Base-by-base conservation (phyloP, 192 early-diverging fungal genomes). In the Backusella parvicylindrica region DNA sequence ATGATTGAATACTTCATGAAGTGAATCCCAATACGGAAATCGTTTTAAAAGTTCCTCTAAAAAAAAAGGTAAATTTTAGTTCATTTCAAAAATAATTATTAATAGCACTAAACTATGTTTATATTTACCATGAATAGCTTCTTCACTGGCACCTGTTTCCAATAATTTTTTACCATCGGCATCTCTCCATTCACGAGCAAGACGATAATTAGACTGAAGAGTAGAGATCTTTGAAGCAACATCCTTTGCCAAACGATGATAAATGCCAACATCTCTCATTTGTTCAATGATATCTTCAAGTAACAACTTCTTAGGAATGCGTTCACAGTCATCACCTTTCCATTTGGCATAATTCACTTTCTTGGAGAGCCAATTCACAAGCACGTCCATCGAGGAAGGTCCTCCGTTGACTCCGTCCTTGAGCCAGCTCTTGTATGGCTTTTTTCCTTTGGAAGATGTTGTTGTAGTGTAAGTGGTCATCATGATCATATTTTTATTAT, bases 361-460 rank as follows among this genome's bases (percentile, higher is more conserved):
- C 26, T 73, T 71, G 30, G 77, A 72, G 6, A 78, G 43, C 77
- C 77, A 78, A 21, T 78, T 63, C 7, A 78, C 71, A 11, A 78
- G 43, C 15, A 78, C 64, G 36, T 78, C 77, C 77, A 78, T 78
- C 12, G 77, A 78, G 37, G 65, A 78, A 15, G 77, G 71, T 13
- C 77, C 77, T n/a, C 77, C 77, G 35, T 49, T 73, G 13, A 78
- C 77, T 33, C 71, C 77, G 36, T 78, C 77, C 32, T 78, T 78
- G 18, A 78, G 64, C 77, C 77, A 78, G 26, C 77, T 78, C 26
- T 78, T 78, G 33, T 78, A 78, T 16, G 77, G 77, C 23, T 78
- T 78, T 30, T 78, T 78, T 18, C 77, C 71, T 63, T 78, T 78
- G 13, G 74, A 47, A 33, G 74, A 40, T 30, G 40, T 47, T 60